These are phyloP conservation scores for Cavenderia fasciculata DNA, from an alignment of 78 protist genomes.

Conservation along the genomic window DNA sequence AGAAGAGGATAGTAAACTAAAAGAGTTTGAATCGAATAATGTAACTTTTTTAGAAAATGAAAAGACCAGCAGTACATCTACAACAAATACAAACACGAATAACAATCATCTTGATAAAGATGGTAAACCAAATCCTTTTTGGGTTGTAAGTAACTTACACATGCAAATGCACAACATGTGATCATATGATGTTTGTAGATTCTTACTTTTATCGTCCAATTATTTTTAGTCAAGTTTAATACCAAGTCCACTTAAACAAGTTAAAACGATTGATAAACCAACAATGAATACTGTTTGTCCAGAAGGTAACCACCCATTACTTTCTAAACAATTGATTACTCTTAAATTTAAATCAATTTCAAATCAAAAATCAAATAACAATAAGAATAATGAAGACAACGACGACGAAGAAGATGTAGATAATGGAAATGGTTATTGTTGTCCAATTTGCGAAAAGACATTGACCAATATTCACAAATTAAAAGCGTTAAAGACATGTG, in stretches of 20 bases:
- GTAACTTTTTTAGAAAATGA: neutral
- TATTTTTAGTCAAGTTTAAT: too few relatives aligned
- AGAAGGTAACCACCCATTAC: constrained; percentile 24
- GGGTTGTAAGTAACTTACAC: constrained; percentile 6
- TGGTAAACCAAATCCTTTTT: constrained; percentile 4
- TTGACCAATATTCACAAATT: constrained; percentile 9
- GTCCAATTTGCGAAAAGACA: constrained; percentile 53
- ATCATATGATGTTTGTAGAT: too few relatives aligned
- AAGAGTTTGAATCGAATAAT: constrained; percentile 41
- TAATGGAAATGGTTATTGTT: neutral
- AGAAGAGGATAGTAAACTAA: neutral
- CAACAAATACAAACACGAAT: neutral
- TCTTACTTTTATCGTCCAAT: too few relatives aligned
- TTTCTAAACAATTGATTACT: constrained; percentile 15
- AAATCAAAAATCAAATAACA: too few relatives aligned
- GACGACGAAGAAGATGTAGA: neutral
- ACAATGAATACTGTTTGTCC: constrained; percentile 26
- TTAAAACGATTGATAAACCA: constrained; percentile 43
- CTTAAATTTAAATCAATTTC: constrained; percentile 26
- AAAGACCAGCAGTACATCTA: neutral
- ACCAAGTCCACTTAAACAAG: too few relatives aligned
- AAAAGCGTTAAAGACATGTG: constrained; percentile 45
- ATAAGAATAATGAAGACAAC: too few relatives aligned
- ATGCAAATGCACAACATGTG: too few relatives aligned
- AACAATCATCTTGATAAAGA: constrained; percentile 2